Base-by-base conservation (phyloP, 1,284 basidiomycete genomes). In the Uromyces viciae-fabae region DNA sequence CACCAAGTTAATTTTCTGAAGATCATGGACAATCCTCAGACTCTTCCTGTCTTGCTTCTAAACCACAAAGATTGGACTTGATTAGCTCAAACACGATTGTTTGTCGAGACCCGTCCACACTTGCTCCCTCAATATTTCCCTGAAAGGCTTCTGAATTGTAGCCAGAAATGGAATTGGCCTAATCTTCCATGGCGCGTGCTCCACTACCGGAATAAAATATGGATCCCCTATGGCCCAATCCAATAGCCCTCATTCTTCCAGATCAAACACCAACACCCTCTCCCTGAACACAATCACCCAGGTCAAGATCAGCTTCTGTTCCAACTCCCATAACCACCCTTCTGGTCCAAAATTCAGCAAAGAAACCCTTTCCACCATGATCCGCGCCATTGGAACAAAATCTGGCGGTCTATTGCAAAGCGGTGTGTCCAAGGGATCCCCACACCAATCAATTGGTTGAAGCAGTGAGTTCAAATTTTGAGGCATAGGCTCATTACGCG, bases 131-230 rank as follows among this genome's bases (percentile, higher is more conserved):
- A 75, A 22, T 43, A 75, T 9, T 38, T 75, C n/a, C 0, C 25
- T 75, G 3, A 58, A 62, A 2, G 14, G 14, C 2, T 17, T n/a
- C 5, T 22, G 17, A 31, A 76, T 76, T 15, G 60, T 14, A 11
- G 2, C 46, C 4, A 60, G 75, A 3, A 66, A n/a, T 9, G 62
- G 62, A 40, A 66, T 66, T 1, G 62, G 62, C 62, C 25, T 38
- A n/a, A 66, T 76, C 60, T 76, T 56, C 60, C 75, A 76, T 0
- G 75, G 60, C 28, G 62, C 22, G 33, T 76, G 60, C 15, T n/a
- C 38, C 17, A 76, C 42, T 22, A 46, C 42, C 3, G 60, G 60
- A 28, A 76, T 76, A 0, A 9, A 3, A 42, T 76, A 76, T 1
- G 75, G 75, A 8, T 36, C 28, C 7, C 75, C 75, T 33, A 66